phyloP scores from a whole-genome alignment of 495 filamentous ascomycete species.

The Penicillium salamii region DNA sequence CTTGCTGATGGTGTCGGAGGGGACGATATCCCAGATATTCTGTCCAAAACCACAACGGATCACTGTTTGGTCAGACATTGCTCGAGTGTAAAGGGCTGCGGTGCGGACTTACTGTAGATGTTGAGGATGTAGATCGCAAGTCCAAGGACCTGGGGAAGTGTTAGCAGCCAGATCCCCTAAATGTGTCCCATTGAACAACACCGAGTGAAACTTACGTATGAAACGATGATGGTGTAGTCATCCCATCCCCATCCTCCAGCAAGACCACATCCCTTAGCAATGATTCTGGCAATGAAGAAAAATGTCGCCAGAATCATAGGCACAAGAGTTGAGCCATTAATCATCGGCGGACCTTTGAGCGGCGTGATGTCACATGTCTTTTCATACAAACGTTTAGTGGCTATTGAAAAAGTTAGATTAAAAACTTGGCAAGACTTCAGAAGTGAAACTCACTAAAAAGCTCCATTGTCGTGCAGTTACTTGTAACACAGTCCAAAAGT shows the following conservation, averaged over 20 bases:
- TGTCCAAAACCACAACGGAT: slow-evolving; percentile 25
- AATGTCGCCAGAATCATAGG: slow-evolving; percentile 25
- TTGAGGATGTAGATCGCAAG: slow-evolving; percentile 18
- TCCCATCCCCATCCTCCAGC: slow-evolving; percentile 34
- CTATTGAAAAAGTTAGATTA: slow-evolving; percentile 9
- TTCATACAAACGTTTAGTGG: slow-evolving; percentile 17
- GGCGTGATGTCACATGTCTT: slow-evolving; percentile 18
- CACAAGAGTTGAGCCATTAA: slow-evolving; percentile 13
- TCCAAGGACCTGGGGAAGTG: slow-evolving; percentile 12
- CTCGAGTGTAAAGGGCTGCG: not conserved
- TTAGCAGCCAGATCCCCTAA: no score
- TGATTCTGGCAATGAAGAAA: slow-evolving; percentile 24
- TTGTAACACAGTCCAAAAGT: slow-evolving; percentile 11
- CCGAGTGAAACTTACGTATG: slow-evolving; percentile 15
- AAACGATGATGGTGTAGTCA: slow-evolving; percentile 27
- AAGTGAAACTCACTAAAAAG: slow-evolving; percentile 16
- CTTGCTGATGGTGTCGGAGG: slow-evolving; percentile 20
- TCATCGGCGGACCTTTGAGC: slow-evolving; percentile 8
- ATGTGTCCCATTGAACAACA: not conserved
- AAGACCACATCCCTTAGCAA: slow-evolving; percentile 26
- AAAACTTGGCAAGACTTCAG: not conserved
- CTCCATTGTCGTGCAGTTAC: slow-evolving; percentile 16
- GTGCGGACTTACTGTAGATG: slow-evolving; percentile 13
- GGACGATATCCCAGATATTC: slow-evolving; percentile 31
- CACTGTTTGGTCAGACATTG: slow-evolving; percentile 17